Conservation (phyloP, 129 eudicot genomes). For the Centaurea solstitialis region DNA sequence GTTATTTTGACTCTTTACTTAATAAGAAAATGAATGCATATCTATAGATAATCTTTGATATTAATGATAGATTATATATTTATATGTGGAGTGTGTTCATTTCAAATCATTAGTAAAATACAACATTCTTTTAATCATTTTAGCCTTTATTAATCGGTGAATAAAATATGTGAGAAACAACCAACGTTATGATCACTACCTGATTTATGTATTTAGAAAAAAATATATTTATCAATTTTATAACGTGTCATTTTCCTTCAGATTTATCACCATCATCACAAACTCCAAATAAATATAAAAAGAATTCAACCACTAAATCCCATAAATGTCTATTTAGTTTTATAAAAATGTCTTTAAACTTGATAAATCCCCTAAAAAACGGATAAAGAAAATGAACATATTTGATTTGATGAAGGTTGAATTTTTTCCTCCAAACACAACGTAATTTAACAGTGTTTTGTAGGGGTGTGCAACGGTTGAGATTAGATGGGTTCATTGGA, state of each 20-base stretch:
- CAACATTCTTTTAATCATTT: not conserved
- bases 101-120: not conserved
- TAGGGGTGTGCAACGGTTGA: no score
- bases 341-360: not conserved
- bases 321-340: conserved; percentile 7
- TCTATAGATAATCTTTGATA: not conserved
- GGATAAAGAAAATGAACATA: no score
- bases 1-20: no score
- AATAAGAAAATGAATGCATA: no score
- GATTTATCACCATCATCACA: conserved; percentile 36
- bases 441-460: no score
- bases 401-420: no score
- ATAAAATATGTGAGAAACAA: conserved; percentile 1
- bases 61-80: not conserved
- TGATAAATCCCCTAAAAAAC: no score
- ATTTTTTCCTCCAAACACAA: no score
- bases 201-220: conserved; percentile 14
- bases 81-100: not conserved
- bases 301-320: conserved; percentile 27
- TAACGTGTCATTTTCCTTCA: conserved; percentile 31
- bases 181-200: conserved; percentile 20
- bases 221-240: not conserved
- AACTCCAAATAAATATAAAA: conserved; percentile 13
- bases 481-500: no score
- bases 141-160: not conserved